Percentiles rank a stretch among this genome's conserved stretches.
These are phyloP conservation scores for Garcia nutans DNA, from an alignment of 345 rosid genomes.

Conservation along the genomic window DNA sequence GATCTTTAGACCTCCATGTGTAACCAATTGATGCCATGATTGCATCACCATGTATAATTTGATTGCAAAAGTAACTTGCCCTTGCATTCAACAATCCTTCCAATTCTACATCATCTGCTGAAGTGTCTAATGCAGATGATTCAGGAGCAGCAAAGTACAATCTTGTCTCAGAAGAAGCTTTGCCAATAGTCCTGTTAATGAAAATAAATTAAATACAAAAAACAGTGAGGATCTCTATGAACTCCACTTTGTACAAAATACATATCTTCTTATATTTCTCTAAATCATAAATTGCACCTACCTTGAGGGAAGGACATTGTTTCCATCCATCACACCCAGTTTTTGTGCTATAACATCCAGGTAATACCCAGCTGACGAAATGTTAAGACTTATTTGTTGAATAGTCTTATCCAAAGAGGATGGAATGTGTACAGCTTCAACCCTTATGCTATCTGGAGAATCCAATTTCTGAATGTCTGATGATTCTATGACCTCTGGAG, in stretches of 20 bases:
- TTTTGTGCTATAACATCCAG: constrained; percentile 68
- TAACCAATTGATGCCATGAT: constrained; percentile 87
- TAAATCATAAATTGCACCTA: constrained; percentile 26
- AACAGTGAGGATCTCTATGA: constrained; percentile 4
- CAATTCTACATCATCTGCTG: constrained; percentile 35
- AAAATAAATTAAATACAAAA: constrained; percentile 20
- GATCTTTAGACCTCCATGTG: constrained; percentile 65
- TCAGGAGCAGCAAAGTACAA: constrained; percentile 61
- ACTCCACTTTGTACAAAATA: constrained; percentile 6
- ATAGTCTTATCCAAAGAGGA: constrained; percentile 42
- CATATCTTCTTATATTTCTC: neutral
- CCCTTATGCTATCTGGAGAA: constrained; percentile 23
- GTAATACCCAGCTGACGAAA: constrained; percentile 54
- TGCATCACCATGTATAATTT: constrained; percentile 72
- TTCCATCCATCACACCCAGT: constrained; percentile 61
- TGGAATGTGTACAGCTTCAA: constrained; percentile 55
- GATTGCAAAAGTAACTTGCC: constrained; percentile 76
- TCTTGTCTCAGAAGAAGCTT: constrained; percentile 80
- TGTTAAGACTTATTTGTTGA: constrained; percentile 42
- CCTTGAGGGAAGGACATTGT: constrained; percentile 73
- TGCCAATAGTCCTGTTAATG: constrained; percentile 71
- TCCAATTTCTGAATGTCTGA: constrained; percentile 36
- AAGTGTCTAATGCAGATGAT: constrained; percentile 30
- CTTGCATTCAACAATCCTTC: constrained; percentile 57
- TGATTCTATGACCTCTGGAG: constrained; percentile 46